phyloP scores from a whole-genome alignment of 106 monocot species.

The Alisma plantagoaquatica region DNA sequence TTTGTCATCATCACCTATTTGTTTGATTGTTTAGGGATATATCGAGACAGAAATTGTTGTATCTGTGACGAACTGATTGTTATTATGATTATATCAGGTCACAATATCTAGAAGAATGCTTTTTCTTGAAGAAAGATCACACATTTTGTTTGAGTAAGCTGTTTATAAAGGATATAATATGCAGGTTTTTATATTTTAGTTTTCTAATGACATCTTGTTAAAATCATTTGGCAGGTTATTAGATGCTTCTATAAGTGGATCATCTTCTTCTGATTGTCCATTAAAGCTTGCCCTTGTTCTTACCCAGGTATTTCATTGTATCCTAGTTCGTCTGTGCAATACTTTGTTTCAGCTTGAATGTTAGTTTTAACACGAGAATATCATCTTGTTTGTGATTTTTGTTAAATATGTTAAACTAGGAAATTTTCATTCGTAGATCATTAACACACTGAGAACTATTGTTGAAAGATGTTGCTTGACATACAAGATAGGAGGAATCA shows the following conservation, averaged over 20 bases:
- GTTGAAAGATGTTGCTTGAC: too few relatives aligned
- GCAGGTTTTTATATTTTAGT: background rate
- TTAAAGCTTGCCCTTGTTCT: conserved; percentile 22
- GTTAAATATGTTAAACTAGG: too few relatives aligned
- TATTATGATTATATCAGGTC: conserved; percentile 48
- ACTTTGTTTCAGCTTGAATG: too few relatives aligned
- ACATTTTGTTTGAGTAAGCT: conserved; percentile 73
- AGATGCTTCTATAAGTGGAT: conserved; percentile 72
- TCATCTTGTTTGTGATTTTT: too few relatives aligned
- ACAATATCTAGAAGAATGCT: conserved; percentile 84
- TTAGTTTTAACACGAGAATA: too few relatives aligned
- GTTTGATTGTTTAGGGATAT: conserved; percentile 6
- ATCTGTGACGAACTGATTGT: too few relatives aligned
- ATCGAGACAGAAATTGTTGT: too few relatives aligned
- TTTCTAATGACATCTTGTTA: background rate
- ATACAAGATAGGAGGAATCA: too few relatives aligned
- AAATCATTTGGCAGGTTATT: conserved; percentile 38
- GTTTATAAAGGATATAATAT: background rate
- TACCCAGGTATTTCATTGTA: conserved; percentile 37
- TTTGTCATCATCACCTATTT: conserved; percentile 3
- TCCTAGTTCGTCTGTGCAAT: background rate
- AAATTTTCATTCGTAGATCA: too few relatives aligned
- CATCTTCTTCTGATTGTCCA: conserved; percentile 86
- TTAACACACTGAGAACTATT: too few relatives aligned
- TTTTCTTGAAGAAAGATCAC: conserved; percentile 69